Evolutionary conservation across 2,329 filamentous ascomycete species (phyloP), one percentile per base, ranked within the genome.

Genomic region (Epichloe coenophiala): DNA sequence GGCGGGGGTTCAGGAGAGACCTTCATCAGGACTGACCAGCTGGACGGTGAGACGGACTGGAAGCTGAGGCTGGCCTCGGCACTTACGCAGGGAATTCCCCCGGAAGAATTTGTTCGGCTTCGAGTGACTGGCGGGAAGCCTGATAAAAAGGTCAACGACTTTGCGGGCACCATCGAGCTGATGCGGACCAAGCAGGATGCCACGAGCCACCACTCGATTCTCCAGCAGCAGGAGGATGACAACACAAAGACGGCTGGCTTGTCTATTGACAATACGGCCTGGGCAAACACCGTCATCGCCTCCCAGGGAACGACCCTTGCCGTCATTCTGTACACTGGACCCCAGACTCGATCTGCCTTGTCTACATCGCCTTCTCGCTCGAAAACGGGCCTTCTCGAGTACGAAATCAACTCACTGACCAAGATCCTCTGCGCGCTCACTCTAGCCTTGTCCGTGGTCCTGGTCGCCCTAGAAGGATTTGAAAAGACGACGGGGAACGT

Each of bases 11-110:
- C 75, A 27, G 89, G 89, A 31, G 94, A 98, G 68, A 91, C 91
- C 0, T 98, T 98, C 61, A 97, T 98, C 62, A 80, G 93, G 53
- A 98, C 94, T 2, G 93, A 98, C 66, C 93, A 98, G 63, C 76
- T 98, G 9, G 93, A 98, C 61, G 93, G 93, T 58, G 93, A 98
- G 69, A 98, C 93, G 0, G 93, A 98, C 63, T 98, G 93, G 94
- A 98, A 98, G 68, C 72, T 98, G 51, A 83, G 94, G 33, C 68
- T 97, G 37, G 89, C 93, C 1, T 93, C 89, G 12, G 81, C 87
- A 0, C 68, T 97, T 27, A 91, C 90, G 1, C 93, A 98, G 62
- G 77, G 73, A n/a, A 71, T 98, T 69, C 81, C 0, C 69, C 0
- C 69, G 83, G 1, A 80, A 44, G 87, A 95, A 57, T 82, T 95